A percentile compares a stretch with the other conserved stretches of the same genome.
These are phyloP conservation scores for Pestalotiopsis sp. DNA, from an alignment of 2,329 filamentous ascomycete genomes.

Conservation along the genomic window DNA sequence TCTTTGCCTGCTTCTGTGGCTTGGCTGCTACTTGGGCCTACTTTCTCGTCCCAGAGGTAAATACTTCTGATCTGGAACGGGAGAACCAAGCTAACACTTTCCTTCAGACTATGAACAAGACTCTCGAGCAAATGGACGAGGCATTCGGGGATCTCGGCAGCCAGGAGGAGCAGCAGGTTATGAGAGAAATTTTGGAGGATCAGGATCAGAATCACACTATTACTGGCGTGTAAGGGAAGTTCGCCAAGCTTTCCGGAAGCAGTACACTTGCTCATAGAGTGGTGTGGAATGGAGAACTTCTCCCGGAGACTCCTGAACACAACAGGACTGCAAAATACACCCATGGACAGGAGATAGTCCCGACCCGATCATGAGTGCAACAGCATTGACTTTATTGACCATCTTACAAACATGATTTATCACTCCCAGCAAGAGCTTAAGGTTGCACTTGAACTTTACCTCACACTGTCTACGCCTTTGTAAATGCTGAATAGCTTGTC, in stretches of 20 bases:
- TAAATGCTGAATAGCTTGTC: not conserved
- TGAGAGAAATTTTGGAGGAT: constrained; percentile 1
- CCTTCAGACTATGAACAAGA: constrained; percentile 40
- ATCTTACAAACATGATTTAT: not conserved
- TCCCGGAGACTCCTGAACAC: no score
- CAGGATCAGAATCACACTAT: not conserved
- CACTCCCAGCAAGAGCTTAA: not conserved
- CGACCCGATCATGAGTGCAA: no score
- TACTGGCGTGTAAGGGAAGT: not conserved
- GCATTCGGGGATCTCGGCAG: constrained; percentile 25
- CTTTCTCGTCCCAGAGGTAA: constrained; percentile 47
- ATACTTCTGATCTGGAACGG: not conserved
- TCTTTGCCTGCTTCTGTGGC: constrained; percentile 56
- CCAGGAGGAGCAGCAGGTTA: constrained; percentile 10
- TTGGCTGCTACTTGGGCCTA: constrained; percentile 49
- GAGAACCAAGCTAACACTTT: not conserved
- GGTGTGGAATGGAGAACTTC: not conserved
- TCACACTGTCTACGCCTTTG: not conserved
- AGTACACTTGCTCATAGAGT: not conserved
- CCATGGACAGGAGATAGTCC: no score
- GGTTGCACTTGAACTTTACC: not conserved
- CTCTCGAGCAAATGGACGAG: constrained; percentile 47
- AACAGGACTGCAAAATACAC: no score
- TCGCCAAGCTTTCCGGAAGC: not conserved
- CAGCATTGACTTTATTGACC: no score